Evolutionary conservation across 192 early-diverging fungal species (phyloP), one percentile per base, ranked within the genome.

Genomic region (Umbelopsis ramanniana): DNA sequence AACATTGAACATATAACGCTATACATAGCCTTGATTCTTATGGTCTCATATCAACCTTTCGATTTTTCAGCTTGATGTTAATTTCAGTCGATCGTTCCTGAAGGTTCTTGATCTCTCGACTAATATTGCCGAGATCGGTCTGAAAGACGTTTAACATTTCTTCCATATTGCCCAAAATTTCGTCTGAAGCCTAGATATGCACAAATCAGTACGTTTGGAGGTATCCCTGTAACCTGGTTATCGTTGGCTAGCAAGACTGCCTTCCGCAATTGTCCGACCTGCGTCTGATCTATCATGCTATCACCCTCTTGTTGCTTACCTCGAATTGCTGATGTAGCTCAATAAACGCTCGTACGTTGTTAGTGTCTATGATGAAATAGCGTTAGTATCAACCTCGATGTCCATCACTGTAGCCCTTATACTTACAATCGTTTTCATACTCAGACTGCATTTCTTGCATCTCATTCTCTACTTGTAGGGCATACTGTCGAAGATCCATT

Each of bases 401-500:
- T 12, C 0, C 23, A 68, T 12, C 21, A 53, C 14, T 66, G 77
- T n/a, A 19, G 38, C 26, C 37, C 2, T 46, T 46, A n/a, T 70
- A 81, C 79, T 72, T 87, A 91, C 90, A 91, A 69, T 88, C 87
- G 17, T 83, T 80, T 22, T 91, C 85, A 76, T 95, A 92, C 53
- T 83, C 85, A 50, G 88, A 81, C 57, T 95, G 92, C 7, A 94
- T 83, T 22, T 71, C 80, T 47, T 84, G 76, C 60, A 95, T 85
- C 73, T 98, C 92, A 12, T 82, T 76, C 45, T 92, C 90, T 15
- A 97, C 87, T 43, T 94, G 82, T 50, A 84, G 88, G 8, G 92
- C 90, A 80, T 97, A 94, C 74, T 93, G 89, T 19, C 93, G 88
- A 55, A 99, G 84, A 79, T 97, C 94, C 71, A 95, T 86, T 37